Percentiles rank a stretch among this genome's conserved stretches.
Conservation (phyloP, 306 rosid species). For the Rosa multiflora region DNA sequence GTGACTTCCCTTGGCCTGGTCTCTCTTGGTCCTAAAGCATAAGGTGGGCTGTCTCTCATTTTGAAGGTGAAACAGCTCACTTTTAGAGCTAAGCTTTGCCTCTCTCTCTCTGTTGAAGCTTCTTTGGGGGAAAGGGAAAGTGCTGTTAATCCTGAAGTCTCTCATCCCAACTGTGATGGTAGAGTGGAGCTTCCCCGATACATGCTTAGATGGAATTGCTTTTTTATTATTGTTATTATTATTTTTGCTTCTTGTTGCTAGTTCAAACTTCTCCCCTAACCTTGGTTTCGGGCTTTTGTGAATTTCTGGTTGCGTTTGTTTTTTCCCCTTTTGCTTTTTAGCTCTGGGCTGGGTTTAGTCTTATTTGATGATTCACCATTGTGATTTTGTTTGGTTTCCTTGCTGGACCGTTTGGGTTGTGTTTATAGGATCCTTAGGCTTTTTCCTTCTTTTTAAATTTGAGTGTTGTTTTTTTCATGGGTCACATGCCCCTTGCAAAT, state of each 20-base stretch:
- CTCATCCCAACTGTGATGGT: background rate
- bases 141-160: background rate
- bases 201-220: background rate
- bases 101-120: background rate
- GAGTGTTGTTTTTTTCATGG: background rate
- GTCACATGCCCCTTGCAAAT: background rate
- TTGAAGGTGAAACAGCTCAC: background rate
- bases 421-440: background rate
- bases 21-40: background rate
- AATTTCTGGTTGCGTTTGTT: background rate
- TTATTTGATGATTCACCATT: background rate
- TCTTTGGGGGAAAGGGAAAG: background rate
- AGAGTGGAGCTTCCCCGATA: constrained; percentile 2
- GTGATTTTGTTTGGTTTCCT: background rate
- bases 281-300: background rate
- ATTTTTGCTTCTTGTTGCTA: background rate
- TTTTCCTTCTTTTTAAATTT: background rate
- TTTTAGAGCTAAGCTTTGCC: background rate
- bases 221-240: background rate
- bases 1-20: background rate
- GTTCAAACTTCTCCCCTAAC: background rate
- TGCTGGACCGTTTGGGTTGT: background rate
- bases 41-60: background rate
- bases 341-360: background rate
- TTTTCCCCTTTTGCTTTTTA: background rate